Base-by-base conservation (phyloP, 495 filamentous ascomycete species). In the Penicillium robsamsonii region DNA sequence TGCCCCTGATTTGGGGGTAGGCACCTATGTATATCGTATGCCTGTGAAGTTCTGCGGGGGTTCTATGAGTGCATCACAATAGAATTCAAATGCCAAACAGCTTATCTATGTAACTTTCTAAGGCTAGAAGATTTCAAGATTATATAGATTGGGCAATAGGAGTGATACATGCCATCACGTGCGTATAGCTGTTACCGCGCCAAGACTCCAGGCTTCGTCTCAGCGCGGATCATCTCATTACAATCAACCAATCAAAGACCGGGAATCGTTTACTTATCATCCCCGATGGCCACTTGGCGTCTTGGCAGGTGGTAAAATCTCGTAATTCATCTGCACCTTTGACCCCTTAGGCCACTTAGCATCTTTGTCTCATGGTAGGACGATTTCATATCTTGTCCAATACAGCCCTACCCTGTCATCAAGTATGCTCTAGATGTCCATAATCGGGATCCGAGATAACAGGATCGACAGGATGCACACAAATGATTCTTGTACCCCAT, bases 281-380 rank as follows among this genome's bases (percentile, higher is more conserved):
- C 61, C 60, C 62, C 59, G 58, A 29, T 58, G 33, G 53, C 35
- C 40, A n/a, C 71, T 73, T 73, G 72, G 72, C 72, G 46, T 29
- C 72, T 75, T 75, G 72, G 72, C 72, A 44, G 46, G 47, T 52
- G 49, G 66, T 67, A 66, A 64, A 58, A 53, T 64, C 60, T 53
- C 44, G 64, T 62, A 55, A 51, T 49, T 42, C 29, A 27, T 47
- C 31, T 15, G 55, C 50, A 42, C 25, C 43, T 40, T 52, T 24
- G 49, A 55, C 24, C 49, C 27, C 20, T 45, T 29, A 64, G 55
- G 33, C 25, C 25, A 24, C n/a, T 53, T 45, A 53, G 57, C 57
- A 29, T 50, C 43, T 27, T 30, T 25, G 41, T 37, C 22, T 51
- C 30, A 43, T 48, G 13, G 52, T 47, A 60, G 58, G 54, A 45